Conservation (phyloP, 176 grass and related monocot species). For the Puya raimondii region DNA sequence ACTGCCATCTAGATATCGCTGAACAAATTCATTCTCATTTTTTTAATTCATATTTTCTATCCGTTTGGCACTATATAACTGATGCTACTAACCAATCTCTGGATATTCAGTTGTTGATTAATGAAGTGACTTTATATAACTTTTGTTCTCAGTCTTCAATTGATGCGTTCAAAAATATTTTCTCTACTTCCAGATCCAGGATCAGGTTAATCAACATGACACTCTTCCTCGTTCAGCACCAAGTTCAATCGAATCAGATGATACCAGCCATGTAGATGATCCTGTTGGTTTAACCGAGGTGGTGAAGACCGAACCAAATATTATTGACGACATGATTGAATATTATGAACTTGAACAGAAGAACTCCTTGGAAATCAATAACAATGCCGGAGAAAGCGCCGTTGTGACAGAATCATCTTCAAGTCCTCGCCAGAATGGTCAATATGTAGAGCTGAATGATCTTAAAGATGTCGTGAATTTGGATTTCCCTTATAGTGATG, state of each 20-base stretch:
- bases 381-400: slow-evolving; percentile 2
- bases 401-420: not conserved
- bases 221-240: slow-evolving; percentile 9
- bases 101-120: too few species aligned
- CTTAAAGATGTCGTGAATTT: slow-evolving; percentile 12
- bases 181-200: slow-evolving; percentile 9
- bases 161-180: slow-evolving; percentile 4
- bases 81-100: too few species aligned
- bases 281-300: not conserved
- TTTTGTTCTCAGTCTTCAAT: slow-evolving; percentile 23
- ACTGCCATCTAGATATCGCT: too few species aligned
- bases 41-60: too few species aligned
- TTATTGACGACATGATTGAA: slow-evolving; percentile 1
- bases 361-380: slow-evolving; percentile 14
- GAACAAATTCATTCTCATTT: too few species aligned
- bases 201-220: not conserved
- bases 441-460: not conserved
- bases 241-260: not conserved
- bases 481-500: slow-evolving; percentile 21
- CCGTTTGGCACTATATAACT: too few species aligned
- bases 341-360: slow-evolving; percentile 3
- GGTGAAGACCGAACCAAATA: not conserved
- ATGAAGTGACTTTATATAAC: slow-evolving; percentile 19
- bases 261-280: not conserved
- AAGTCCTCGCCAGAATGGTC: not conserved